phyloP scores from a whole-genome alignment of 2,329 filamentous ascomycete genomes.

The Xylaria sp. region DNA sequence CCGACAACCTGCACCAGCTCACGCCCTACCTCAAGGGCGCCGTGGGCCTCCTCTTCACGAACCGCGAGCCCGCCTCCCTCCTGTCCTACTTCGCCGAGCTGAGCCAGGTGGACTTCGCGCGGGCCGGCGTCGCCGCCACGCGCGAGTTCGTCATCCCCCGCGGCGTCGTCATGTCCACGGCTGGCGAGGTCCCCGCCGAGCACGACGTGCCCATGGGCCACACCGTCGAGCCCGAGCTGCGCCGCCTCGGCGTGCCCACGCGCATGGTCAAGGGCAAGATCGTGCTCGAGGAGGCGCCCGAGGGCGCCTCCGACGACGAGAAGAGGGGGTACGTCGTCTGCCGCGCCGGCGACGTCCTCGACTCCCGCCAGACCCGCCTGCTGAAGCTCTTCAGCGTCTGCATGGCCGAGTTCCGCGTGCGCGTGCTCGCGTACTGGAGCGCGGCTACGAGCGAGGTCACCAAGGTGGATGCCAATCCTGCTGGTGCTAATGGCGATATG shows the following conservation, averaged over 20 bases:
- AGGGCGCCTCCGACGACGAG: constrained; percentile 55
- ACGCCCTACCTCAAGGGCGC: constrained; percentile 78
- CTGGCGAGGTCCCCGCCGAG: constrained; percentile 80
- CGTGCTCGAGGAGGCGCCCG: constrained; percentile 66
- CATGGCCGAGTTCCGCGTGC: constrained; percentile 89
- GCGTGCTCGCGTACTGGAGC: constrained; percentile 78
- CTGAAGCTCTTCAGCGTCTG: constrained; percentile 94
- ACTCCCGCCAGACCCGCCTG: constrained; percentile 91
- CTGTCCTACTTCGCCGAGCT: constrained; percentile 78
- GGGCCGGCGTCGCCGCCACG: constrained; percentile 80
- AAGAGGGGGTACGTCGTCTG: constrained; percentile 79
- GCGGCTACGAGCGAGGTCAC: constrained; percentile 69
- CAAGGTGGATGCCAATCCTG: constrained; percentile 59
- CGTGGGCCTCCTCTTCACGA: constrained; percentile 91
- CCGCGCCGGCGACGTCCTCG: constrained; percentile 83
- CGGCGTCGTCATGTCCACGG: constrained; percentile 83
- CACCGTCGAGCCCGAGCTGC: constrained; percentile 88
- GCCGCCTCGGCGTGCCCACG: constrained; percentile 90
- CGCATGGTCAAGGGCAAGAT: constrained; percentile 90
- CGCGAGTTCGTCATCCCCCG: constrained; percentile 83
- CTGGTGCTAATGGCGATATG: constrained; percentile 38
- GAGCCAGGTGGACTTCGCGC: constrained; percentile 86
- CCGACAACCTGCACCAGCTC: constrained; percentile 79
- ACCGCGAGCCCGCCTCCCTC: constrained; percentile 75
- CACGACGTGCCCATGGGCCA: constrained; percentile 89